Base-by-base conservation (phyloP, 2,329 filamentous ascomycete species). In the Cladosporium sp. region DNA sequence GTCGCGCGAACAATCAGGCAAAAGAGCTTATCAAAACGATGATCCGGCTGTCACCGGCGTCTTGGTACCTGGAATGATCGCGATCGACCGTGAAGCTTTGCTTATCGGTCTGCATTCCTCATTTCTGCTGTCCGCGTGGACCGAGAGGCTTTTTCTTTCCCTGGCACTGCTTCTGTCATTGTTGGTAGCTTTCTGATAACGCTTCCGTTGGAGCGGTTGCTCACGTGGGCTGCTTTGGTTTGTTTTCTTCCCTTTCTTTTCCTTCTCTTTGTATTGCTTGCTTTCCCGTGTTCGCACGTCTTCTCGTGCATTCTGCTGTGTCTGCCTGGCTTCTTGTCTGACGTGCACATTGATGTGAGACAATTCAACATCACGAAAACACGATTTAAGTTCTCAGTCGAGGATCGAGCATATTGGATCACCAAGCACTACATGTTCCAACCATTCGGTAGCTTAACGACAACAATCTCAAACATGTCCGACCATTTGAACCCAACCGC, bases 131-230 rank as follows among this genome's bases (percentile, higher is more conserved):
- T 47, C 43, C 43, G 43, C 43, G 43, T 47, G 43, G 43, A 9
- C 43, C 22, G 43, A 47, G 43, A 47, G 43, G 43, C 22, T 47
- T 47, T 47, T 47, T 28, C 43, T 47, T 34, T 9, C 30, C 9
- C 30, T 34, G 30, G 30, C 11, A 8, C 30, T 34, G 30, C 30
- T 9, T 2, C 30, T 34, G 30, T 34, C 30, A 34, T 34, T 34
- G 43, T 47, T 47, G 43, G 43, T 47, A 47, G 43, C 43, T 47
- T 47, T 47, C 4, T 34, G 22, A 47, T 47, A 47, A 47, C 43
- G 43, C 30, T 47, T 47, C 43, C 43, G n/a, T 47, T 47, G 43
- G 22, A 47, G 43, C 43, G 43, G 43, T 47, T 30, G 43, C 43
- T 47, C 43, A 47, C 43, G 43, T 47, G 43, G 40, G 43, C 3